Evolutionary conservation across 495 filamentous ascomycete species (phyloP), one percentile per base, ranked within the genome.

Genomic region (Astrothelium subdiscretum): DNA sequence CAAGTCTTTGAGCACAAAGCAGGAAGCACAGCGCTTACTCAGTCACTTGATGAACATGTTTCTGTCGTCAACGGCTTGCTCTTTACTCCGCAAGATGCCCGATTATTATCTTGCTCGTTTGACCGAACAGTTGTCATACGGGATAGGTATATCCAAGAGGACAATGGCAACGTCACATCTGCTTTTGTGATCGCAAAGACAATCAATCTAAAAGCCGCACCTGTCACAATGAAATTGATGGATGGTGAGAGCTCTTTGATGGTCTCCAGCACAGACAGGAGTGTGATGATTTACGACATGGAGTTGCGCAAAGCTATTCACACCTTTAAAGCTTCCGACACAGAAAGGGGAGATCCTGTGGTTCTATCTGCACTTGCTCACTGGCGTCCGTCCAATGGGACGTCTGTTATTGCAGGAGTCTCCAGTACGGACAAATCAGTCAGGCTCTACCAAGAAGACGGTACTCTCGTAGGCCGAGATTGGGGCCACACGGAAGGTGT

Each of bases 391-490:
- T 35, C 71, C 59, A 64, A 63, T 64, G 67, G 73, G 70, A 65
- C 77, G 11, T 75, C 78, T 58, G 77, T 92, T 52, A 79, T 98
- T 61, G 75, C 91, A 29, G 94, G 89, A 22, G 79, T 95, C 27
- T 96, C 95, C 6, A 90, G 88, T 65, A 95, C 88, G 3, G 94
- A 98, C 71, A 97, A 96, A 69, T 97, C 94, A 6, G 85, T 98
- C 62, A 80, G 94, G 24, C 75, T 97, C 2, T 97, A 98, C 70
- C 88, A 95, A 65, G 85, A 87, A 52, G 80, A 81, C 43, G 92
- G 92, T 15, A 71, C 77, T 27, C 84, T 98, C 64, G 75, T 97
- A 59, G 86, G 89, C 29, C 85, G 89, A 40, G 94, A 96, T 72
- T 96, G 90, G 80, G 95, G 94, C 15, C 94, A 98, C 69, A 95